Evolutionary conservation across 768 basidiomycete genomes (phyloP), one percentile per base, ranked within the genome.

Genomic region (Termitomyces sp.): DNA sequence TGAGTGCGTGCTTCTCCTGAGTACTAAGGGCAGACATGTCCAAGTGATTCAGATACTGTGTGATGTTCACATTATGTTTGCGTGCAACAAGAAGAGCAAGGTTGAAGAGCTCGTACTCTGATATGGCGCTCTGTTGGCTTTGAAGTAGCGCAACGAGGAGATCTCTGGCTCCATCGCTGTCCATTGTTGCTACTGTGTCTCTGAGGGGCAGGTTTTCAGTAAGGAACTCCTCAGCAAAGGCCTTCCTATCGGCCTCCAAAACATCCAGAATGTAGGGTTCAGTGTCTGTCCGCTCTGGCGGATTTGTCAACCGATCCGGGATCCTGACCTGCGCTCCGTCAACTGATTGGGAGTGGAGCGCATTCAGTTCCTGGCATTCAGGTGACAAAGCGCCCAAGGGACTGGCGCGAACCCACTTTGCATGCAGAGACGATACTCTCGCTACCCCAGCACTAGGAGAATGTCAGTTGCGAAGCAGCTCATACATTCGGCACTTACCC

Each of bases 321-420:
- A 84, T 85, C 65, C 74, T 82, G 51, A 88, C 79, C 12, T 76
- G 75, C 0, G 82, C 86, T 0, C 87, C 87, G 61, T 88, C 87
- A 1, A 88, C 87, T 2, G 81, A 84, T 54, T 86, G 84, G 3
- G 87, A 89, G 62, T 89, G 85, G 9, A 89, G 69, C 0, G 86
- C 87, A 58, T 88, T 88, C 26, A 89, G 73, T 64, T 89, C 86
- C 63, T 88, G 87, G 61, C 86, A 89, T 70, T 89, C 81, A 0
- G 79, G 69, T 63, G 82, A 80, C 62, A 87, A 71, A 0, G 86
- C 86, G 30, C 86, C 86, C 48, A 78, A 68, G 0, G 82, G 78
- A 55, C 78, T 82, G 42, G 71, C 72, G 2, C 81, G 76, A 49
- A 80, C 78, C 87, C 87, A 88, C 67, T 82, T 82, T 2, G 75